Evolutionary conservation across 116 monocot species (phyloP).

Genomic region (Iris pallida): DNA sequence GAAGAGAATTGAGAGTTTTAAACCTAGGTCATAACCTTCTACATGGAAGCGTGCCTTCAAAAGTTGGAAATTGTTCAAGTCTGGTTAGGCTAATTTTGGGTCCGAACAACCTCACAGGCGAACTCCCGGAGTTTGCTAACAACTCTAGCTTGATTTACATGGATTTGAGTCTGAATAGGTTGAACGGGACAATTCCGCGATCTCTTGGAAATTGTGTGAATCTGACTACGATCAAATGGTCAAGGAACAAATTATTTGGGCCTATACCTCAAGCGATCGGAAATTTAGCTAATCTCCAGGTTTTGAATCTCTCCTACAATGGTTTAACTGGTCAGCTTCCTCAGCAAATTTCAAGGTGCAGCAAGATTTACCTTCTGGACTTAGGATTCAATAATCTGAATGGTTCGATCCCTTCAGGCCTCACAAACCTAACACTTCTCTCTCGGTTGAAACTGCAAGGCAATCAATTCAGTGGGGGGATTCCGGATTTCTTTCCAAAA

Average conservation of each 20-base stretch:
- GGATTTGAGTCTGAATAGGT: slow-evolving; percentile 52
- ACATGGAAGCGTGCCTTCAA: slow-evolving; percentile 49
- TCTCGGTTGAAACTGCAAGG: slow-evolving; percentile 43
- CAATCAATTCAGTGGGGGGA: slow-evolving; percentile 60
- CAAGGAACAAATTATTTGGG: slow-evolving; percentile 55
- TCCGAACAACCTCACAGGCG: slow-evolving; percentile 51
- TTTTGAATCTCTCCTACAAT: slow-evolving; percentile 59
- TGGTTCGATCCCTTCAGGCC: slow-evolving; percentile 53
- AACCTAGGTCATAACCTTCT: slow-evolving; percentile 60
- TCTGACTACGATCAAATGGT: slow-evolving; percentile 56
- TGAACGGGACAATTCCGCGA: slow-evolving; percentile 45
- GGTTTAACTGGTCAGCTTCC: slow-evolving; percentile 51
- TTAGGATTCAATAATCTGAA: slow-evolving; percentile 75
- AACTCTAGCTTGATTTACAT: slow-evolving; percentile 37
- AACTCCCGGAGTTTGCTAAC: slow-evolving; percentile 45
- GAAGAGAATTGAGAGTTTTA: slow-evolving; percentile 33
- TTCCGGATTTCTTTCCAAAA: slow-evolving; percentile 47
- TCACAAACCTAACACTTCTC: slow-evolving; percentile 45
- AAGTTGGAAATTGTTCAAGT: slow-evolving; percentile 57
- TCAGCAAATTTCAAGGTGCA: slow-evolving; percentile 53
- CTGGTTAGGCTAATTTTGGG: slow-evolving; percentile 60
- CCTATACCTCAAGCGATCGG: slow-evolving; percentile 55
- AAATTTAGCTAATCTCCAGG: slow-evolving; percentile 38
- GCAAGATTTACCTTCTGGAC: slow-evolving; percentile 47
- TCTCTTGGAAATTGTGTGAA: slow-evolving; percentile 64